Base-by-base conservation (phyloP, 2,329 filamentous ascomycete genomes). In the Catunica adiposa region DNA sequence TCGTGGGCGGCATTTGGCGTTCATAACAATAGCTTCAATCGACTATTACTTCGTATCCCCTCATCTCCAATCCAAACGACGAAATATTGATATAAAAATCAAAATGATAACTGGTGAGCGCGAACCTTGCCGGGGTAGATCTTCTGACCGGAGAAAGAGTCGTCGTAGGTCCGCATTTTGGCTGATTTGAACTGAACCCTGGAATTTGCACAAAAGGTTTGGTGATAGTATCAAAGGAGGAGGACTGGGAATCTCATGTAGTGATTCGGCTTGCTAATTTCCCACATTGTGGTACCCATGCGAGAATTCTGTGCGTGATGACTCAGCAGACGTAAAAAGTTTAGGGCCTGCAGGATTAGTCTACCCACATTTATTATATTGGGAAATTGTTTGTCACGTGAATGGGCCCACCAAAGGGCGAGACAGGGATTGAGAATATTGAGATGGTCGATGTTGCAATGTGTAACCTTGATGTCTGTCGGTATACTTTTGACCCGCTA, bases 61-160 rank as follows among this genome's bases (percentile, higher is more conserved):
- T 34, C 29, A 5, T 11, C 29, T 34, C 29, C 29, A 34, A 34
- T 11, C 29, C 5, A 34, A 34, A 34, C 11, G 29, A 34, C 29
- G 11, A 34, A 20, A n/a, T 20, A 42, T 42, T 20, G 15, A 48
- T 58, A 62, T 31, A 11, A n/a, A 29, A 50, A 34, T 34, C 29
- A 34, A 34, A 34, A 34, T 34, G 11, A 11, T 34, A 34, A 34
- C 29, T 23, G 26, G 34, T 37, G 34, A 37, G 62, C 62, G 62
- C 75, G 71, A 77, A 81, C 78, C 78, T 81, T 81, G 69, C 78
- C 78, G 70, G 77, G 78, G 77, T 80, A 81, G 65, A 80, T 81
- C 73, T 74, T 79, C 75, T 76, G 73, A 69, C 78, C 78, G 68
- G 78, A 80, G 73, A 81, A 81, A 63, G 71, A 69, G 70, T 81